Base-by-base conservation (phyloP, 306 rosid species). In the Luffa acutangula region DNA sequence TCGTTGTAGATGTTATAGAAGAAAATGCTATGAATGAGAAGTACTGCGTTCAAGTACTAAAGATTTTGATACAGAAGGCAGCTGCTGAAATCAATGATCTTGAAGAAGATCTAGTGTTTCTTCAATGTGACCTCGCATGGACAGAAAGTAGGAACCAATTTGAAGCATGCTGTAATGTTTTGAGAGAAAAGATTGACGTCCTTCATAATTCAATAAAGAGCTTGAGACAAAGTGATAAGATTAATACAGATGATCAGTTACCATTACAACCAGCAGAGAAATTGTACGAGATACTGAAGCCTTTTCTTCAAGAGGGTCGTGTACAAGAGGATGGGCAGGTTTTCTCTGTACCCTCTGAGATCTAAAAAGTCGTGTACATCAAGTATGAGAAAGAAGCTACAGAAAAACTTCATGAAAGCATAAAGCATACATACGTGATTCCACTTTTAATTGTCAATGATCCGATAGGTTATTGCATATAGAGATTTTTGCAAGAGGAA, bases 21-120 rank as follows among this genome's bases (percentile, higher is more conserved):
- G 97, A 93, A 85, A 82, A 84, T 85, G 86, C 84, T 36, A 80
- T 89, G 89, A 83, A 91, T 49, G 86, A 75, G 84, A 86, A 84
- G 77, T 86, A 69, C 60, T 88, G 93, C 67, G 69, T 89, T 76
- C 89, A 83, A 80, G 97, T 89, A 81, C 81, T 91, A 81, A 81
- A 83, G 82, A 81, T 82, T 83, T 86, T 86, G 84, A 82, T 87
- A 78, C 79, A 76, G 72, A 83, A 86, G 74, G 93, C 88, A 3
- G 91, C 89, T 76, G 76, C 45, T 49, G 97, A 91, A 79, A 85
- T 90, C 43, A 87, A 87, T 83, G 93, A 86, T 53, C 94, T 93
- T 71, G 91, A 85, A 78, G 82, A 79, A 59, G 84, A 88, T 75
- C 85, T 93, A 45, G 62, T 82, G 73, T 83, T 84, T 49, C 93